phyloP scores from a whole-genome alignment of 768 basidiomycete genomes.

The Boletus rubescentipes region DNA sequence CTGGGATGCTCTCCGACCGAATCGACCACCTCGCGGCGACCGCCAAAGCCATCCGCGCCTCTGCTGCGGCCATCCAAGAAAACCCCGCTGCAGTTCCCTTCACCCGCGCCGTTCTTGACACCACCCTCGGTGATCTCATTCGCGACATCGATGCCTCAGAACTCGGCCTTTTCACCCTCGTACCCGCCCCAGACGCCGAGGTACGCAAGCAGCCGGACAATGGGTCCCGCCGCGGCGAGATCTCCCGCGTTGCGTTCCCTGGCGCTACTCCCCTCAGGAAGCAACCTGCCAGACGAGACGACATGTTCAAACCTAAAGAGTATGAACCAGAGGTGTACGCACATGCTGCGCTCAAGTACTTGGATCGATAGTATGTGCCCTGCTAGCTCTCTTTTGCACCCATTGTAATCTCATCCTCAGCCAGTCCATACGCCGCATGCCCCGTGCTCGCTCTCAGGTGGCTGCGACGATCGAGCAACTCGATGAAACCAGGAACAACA shows the following conservation, averaged over 20 bases:
- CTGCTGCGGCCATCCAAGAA: constrained; percentile 37
- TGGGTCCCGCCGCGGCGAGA: constrained; percentile 36
- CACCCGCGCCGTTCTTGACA: constrained; percentile 60
- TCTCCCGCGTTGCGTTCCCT: constrained; percentile 63
- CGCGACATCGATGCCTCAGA: constrained; percentile 79
- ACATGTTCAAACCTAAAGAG: constrained; percentile 37
- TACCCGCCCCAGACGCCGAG: constrained; percentile 36
- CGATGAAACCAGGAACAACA: constrained; percentile 36
- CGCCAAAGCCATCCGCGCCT: constrained; percentile 49
- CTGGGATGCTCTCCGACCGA: constrained; percentile 58
- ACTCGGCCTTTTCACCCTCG: constrained; percentile 71
- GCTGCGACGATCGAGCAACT: constrained; percentile 39
- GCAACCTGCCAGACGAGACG: constrained; percentile 41
- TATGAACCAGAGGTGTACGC: constrained; percentile 75
- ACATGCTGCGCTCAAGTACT: constrained; percentile 70
- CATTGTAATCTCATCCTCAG: constrained; percentile 37
- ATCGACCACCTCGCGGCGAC: constrained; percentile 62
- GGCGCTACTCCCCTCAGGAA: constrained; percentile 69
- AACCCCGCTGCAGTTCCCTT: constrained; percentile 40
- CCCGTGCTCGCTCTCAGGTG: constrained; percentile 44
- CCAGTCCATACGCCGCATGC: constrained; percentile 49
- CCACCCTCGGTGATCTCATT: constrained; percentile 70
- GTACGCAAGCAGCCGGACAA: constrained; percentile 29
- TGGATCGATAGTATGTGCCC: constrained; percentile 69
- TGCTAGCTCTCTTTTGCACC: neutral